These are phyloP conservation scores for Aureobasidium pullulans DNA, from an alignment of 2,329 filamentous ascomycete species.

Conservation along the genomic window DNA sequence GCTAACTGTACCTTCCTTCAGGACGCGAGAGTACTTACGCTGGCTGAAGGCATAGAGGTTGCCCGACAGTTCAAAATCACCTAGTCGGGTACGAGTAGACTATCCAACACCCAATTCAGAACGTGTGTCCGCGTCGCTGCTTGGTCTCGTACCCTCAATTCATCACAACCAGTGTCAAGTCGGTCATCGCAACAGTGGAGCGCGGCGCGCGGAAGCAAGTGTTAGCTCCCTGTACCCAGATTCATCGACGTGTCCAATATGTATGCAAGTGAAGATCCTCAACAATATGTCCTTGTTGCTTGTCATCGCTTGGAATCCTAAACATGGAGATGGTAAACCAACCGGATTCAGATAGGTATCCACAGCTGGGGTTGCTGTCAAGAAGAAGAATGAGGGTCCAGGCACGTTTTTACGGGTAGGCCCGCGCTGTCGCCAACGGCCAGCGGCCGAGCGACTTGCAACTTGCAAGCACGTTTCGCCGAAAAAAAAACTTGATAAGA, in stretches of 20 bases:
- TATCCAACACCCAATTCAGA: not conserved
- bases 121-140: not conserved
- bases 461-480: constrained; percentile 7
- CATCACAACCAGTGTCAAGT: not conserved
- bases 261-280: not conserved
- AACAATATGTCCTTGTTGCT: not conserved
- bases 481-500: constrained; percentile 4
- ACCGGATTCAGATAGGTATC: not conserved
- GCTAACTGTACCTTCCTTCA: no score
- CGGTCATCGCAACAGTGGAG: not conserved
- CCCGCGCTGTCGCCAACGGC: not conserved
- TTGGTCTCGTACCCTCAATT: no score
- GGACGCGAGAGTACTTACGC: constrained; percentile 67
- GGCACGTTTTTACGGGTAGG: not conserved
- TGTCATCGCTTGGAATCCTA: not conserved
- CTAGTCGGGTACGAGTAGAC: not conserved
- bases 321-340: not conserved
- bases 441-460: not conserved
- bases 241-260: not conserved
- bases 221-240: constrained; percentile 1
- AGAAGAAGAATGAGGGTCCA: not conserved
- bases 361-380: not conserved
- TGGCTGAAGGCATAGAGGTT: constrained; percentile 71
- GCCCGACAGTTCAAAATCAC: constrained; percentile 46
- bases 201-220: constrained; percentile 2